phyloP scores from a whole-genome alignment of 768 basidiomycete genomes.

The Xerocomellus chrysenteron region DNA sequence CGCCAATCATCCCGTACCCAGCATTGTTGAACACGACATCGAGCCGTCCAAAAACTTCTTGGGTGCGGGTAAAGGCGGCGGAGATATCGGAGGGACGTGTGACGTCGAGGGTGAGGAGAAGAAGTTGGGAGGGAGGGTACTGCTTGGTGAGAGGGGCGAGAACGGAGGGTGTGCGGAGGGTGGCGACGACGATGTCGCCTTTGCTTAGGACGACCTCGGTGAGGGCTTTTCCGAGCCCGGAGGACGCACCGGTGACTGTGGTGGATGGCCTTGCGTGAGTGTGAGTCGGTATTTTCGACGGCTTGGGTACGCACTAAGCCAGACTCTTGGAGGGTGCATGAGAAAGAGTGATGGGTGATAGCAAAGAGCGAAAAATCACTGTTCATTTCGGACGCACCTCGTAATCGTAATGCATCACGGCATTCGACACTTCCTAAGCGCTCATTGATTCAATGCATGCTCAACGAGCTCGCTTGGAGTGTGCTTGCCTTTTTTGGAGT shows the following conservation, averaged over 20 bases:
- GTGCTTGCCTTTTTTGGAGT: too few relatives aligned
- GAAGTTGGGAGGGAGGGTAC: conserved; percentile 31
- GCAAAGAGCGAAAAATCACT: too few relatives aligned
- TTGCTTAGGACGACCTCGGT: conserved; percentile 31
- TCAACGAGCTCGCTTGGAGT: too few relatives aligned
- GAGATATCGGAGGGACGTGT: conserved; percentile 29
- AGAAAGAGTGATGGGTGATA: too few relatives aligned
- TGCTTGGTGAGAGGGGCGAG: conserved; percentile 24
- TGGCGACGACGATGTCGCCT: conserved; percentile 42
- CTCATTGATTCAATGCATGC: too few relatives aligned
- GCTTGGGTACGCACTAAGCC: conserved; percentile 1
- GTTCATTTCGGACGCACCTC: too few relatives aligned
- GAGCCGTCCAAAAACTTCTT: conserved; percentile 36
- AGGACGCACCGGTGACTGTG: conserved; percentile 33
- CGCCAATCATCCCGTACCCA: conserved; percentile 26
- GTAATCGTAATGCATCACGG: too few relatives aligned
- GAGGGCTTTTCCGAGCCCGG: conserved; percentile 37
- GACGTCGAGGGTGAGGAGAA: conserved; percentile 42
- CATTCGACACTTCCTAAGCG: too few relatives aligned
- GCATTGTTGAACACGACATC: conserved; percentile 49
- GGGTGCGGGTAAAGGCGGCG: conserved; percentile 33
- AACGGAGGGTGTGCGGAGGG: conserved; percentile 38
- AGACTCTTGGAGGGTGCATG: conserved; percentile 1
- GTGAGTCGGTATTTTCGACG: background rate
- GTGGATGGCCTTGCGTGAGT: background rate